Evolutionary conservation across 1,284 basidiomycete species (phyloP).

Genomic region (Ustilago cynodontis): DNA sequence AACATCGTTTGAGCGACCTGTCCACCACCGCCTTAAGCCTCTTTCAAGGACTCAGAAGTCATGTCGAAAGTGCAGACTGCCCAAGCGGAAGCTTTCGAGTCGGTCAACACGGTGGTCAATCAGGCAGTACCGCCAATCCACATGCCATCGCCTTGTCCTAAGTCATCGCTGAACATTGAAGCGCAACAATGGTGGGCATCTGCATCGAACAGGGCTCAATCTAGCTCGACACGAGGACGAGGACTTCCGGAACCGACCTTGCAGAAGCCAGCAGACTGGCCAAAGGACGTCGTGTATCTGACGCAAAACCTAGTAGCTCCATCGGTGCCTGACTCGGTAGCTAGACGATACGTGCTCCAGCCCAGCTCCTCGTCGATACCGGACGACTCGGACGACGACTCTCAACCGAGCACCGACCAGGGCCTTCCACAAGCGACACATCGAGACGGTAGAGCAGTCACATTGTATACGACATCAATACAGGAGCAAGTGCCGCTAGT

Average conservation of each 20-base stretch:
- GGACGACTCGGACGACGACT: not conserved
- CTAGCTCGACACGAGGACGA: not conserved
- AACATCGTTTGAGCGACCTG: not conserved
- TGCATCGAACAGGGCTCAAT: not conserved
- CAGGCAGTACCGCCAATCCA: not conserved
- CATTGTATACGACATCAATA: constrained; percentile 20
- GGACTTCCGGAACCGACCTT: not conserved
- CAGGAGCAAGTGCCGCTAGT: constrained; percentile 22
- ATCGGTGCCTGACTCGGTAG: constrained; percentile 21
- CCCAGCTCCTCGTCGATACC: constrained; percentile 1
- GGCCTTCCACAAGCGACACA: constrained; percentile 33
- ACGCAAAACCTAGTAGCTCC: constrained; percentile 37
- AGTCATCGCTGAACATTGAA: constrained; percentile 13
- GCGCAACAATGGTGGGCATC: constrained; percentile 15
- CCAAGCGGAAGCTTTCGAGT: not conserved
- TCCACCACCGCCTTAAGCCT: not conserved
- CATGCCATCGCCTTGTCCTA: constrained; percentile 5
- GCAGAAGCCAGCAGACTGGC: constrained; percentile 31
- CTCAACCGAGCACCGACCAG: not conserved
- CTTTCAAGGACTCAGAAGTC: not conserved
- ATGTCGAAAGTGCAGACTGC: not conserved
- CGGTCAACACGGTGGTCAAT: constrained; percentile 13
- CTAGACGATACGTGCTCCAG: constrained; percentile 27
- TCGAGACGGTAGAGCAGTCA: constrained; percentile 12
- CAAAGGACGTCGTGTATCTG: constrained; percentile 30